Base-by-base conservation (phyloP, 2,329 filamentous ascomycete species). In the Knufia petricola region DNA sequence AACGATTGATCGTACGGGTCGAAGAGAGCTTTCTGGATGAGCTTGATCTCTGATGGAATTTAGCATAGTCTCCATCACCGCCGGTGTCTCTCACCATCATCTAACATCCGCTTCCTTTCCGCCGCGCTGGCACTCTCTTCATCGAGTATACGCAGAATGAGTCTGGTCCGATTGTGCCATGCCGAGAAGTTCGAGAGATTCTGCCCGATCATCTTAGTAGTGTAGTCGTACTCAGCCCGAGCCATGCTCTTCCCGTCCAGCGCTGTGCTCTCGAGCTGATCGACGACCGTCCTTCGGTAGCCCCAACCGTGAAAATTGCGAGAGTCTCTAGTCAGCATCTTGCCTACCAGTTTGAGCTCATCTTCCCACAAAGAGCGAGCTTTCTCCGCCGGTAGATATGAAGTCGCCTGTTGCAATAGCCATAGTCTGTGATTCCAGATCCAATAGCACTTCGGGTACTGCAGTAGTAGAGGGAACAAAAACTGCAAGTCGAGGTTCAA, bases 391-490 rank as follows among this genome's bases (percentile, higher is more conserved):
- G 79, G 75, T 8, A 95, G 71, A 15, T 81, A 72, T 10, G 73
- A 63, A 40, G 84, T 85, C 28, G 82, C 81, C 63, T 87, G 78
- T 48, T 82, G 72, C 12, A 98, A 72, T 2, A 90, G 71, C 89
- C 92, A 98, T 39, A 84, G 69, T 23, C 92, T 82, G 66, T 95
- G 90, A 59, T 95, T 94, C 92, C 92, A 98, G 61, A 98, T 90
- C 90, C 92, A 96, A 70, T 98, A 98, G 73, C 92, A 96, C 66
- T 98, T 98, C 4, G 92, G 92, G 56, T 81, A 90, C 56, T 87
- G 80, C 55, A 86, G 76, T 43, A 98, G 77, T 17, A 98, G 75
- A 0, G 87, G 86, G 34, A 95, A 78, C 28, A 90, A 82, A 61
- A 95, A 95, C 41, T 71, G 70, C 28, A 98, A 73, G 63, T 98